Evolutionary conservation across 106 monocot genomes (phyloP), one percentile per base, ranked within the genome.

Genomic region (Alisma plantagoaquatica): DNA sequence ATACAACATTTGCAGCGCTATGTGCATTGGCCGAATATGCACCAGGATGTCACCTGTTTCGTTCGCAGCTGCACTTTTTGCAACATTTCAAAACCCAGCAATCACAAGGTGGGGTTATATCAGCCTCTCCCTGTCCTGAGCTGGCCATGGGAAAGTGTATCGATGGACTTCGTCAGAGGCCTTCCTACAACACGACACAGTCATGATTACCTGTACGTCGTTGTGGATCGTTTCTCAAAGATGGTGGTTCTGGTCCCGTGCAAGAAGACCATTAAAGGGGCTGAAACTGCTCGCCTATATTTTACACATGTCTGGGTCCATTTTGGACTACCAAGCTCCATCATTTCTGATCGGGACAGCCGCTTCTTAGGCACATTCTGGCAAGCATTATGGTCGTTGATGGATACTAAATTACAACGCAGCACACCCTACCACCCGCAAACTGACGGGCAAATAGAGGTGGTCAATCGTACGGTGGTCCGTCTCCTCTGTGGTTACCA

Each of bases 161-260:
- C 26, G 9, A 46, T 60, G 28, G 59, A 60, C 19, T 60, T 60
- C 27, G 6, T 46, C 0, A n/a, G n/a, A 0, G 27, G 27, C 16
- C 28, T 60, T 1, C 59, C 46, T 2, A 43, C 23, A 18, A 60
- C 59, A 16, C 1, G 20, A 2, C 45, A 46, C 8, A 19, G 19
- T 18, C 15, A 45, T 23, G 46, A 46, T 46, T 29, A 38, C 8
- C 17, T 60, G 2, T 43, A 29, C 25, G 59, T 60, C 6, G 25
- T 46, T 2, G 56, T 56, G 16, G n/a, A 56, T 46, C 10, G 23
- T 0, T 55, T 56, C 24, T 53, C 54, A 0, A 65, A 65, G 30
- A 54, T 65, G 43, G 63, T 28, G 24, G 49, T 51, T 15, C 33
- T 54, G 18, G 31, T 54, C 22, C 56, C 45, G 2, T 45, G 31